Base-by-base conservation (phyloP, 2,329 filamentous ascomycete species). In the Ophiocordyceps australis region DNA sequence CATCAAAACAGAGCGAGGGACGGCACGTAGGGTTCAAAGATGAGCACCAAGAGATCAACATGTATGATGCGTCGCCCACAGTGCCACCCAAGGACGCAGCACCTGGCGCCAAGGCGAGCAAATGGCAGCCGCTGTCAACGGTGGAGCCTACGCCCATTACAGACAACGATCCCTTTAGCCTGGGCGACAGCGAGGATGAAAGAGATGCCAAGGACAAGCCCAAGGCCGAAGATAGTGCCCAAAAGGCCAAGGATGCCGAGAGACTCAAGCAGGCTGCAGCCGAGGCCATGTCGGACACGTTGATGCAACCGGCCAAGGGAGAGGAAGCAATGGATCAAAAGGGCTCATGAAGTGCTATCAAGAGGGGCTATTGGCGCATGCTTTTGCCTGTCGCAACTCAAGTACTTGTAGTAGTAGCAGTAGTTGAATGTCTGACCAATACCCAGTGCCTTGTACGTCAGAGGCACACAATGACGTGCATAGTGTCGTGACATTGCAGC, bases 111-210 rank as follows among this genome's bases (percentile, higher is more conserved):
- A 89, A 83, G 55, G 53, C 68, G 23, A 94, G 85, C 65, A 98
- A 98, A 57, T 98, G 89, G 89, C 86, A 98, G 50, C 86, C 89
- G 8, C 57, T 98, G 38, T 82, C 85, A 9, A 65, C 75, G 0
- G 72, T 94, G 10, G 35, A 91, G 25, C 82, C 85, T 2, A 75
- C 69, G 34, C 85, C 86, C 10, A 77, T 93, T 33, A 64, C 67
- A 9, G 83, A 95, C 38, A 86, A 93, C 40, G 89, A 98, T 43
- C 89, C 89, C 0, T 98, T 98, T 54, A 94, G 83, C 42, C 64
- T 98, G 10, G 89, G 89, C 5, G 86, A 95, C 39, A 92, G 82
- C 42, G 86, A 95, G 38, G 85, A 93, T 37, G 89, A 98, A 50
- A 89, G 83, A 53, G 62, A 52, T 19, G 25, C 34, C 20, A 40